These are phyloP conservation scores for Corymbia citriodora DNA, from an alignment of 441 rosid genomes.

Conservation along the genomic window DNA sequence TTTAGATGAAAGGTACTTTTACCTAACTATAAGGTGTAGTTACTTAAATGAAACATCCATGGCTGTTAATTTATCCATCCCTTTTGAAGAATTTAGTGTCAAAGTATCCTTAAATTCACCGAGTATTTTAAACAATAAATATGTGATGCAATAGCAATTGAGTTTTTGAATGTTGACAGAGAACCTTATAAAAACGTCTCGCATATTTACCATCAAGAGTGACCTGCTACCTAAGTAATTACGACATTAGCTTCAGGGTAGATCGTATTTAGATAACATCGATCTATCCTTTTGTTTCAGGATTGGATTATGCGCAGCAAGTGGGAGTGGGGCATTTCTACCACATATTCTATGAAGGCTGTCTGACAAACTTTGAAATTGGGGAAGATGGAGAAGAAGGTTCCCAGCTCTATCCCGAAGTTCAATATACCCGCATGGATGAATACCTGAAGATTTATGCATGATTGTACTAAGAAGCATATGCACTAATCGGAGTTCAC, in stretches of 20 bases:
- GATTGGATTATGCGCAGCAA: constrained; percentile 36
- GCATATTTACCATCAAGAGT: background rate
- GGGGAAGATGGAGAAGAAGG: constrained; percentile 65
- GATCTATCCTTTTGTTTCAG: constrained; percentile 19
- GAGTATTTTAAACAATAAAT: background rate
- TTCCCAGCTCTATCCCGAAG: constrained; percentile 68
- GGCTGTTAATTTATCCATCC: too few relatives aligned
- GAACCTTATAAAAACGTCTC: background rate
- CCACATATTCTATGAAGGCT: constrained; percentile 75
- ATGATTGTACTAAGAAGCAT: background rate
- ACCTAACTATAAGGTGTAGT: too few relatives aligned
- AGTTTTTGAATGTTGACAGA: background rate
- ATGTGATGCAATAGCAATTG: background rate
- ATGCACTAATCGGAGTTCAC: background rate
- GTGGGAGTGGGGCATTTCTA: constrained; percentile 74
- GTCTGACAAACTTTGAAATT: constrained; percentile 61
- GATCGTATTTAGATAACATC: background rate
- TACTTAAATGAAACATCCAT: too few relatives aligned
- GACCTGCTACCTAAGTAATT: background rate
- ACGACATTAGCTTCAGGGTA: background rate
- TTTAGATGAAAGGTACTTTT: background rate
- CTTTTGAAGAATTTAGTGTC: background rate
- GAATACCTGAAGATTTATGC: constrained; percentile 39
- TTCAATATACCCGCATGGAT: constrained; percentile 55
- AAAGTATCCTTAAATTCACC: background rate